A percentile compares a stretch with the other conserved stretches of the same genome.
phyloP scores from a whole-genome alignment of 768 basidiomycete genomes.

The Boletellus ananas region DNA sequence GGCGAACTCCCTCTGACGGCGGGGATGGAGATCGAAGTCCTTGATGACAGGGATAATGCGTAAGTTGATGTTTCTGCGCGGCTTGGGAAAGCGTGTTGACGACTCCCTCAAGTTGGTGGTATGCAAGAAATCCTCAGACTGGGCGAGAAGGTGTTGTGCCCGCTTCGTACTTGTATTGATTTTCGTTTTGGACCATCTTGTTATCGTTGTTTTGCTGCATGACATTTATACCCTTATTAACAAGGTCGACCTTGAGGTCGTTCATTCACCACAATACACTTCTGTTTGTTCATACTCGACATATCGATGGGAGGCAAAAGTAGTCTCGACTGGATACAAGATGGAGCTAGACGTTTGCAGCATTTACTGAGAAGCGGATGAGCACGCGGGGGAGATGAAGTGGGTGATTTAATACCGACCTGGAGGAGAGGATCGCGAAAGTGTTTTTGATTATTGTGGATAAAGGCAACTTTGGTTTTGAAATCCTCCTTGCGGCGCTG shows the following conservation, averaged over 20 bases:
- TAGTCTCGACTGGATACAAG: constrained; percentile 7
- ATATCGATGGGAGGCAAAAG: constrained; percentile 15
- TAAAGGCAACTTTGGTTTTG: constrained; percentile 77
- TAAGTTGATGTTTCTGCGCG: constrained; percentile 36
- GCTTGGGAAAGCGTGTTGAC: constrained; percentile 5
- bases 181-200: constrained; percentile 24
- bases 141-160: constrained; percentile 90
- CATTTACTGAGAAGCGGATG: constrained; percentile 13
- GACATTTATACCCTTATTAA: constrained; percentile 37
- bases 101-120: constrained; percentile 76
- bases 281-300: constrained; percentile 16
- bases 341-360: not conserved
- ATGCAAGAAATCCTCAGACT: constrained; percentile 73
- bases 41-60: constrained; percentile 80
- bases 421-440: constrained; percentile 70
- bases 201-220: constrained; percentile 30
- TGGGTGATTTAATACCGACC: constrained; percentile 27
- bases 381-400: not conserved
- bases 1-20: constrained; percentile 70
- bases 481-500: constrained; percentile 75
- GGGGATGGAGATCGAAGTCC: constrained; percentile 68
- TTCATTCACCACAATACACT: constrained; percentile 32
- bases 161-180: constrained; percentile 84
- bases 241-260: constrained; percentile 36
- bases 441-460: constrained; percentile 86